Conservation (phyloP, 208 protist species). For the Phytomonas sp. region DNA sequence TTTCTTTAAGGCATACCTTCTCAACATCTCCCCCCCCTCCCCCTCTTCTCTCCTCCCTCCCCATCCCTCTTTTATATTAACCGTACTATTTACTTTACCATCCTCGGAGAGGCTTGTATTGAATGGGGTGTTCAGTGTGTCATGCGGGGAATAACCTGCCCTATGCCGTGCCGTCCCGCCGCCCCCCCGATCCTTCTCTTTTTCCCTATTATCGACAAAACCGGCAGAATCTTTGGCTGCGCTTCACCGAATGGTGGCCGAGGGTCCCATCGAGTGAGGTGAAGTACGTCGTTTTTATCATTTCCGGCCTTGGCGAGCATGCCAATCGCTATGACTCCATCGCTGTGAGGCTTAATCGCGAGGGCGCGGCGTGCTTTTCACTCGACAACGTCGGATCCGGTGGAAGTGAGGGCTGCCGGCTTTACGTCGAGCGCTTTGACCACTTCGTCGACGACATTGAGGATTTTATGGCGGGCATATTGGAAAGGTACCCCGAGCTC, state of each 20-base stretch:
- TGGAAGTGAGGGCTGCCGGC: constrained; percentile 57
- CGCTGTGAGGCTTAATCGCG: constrained; percentile 33
- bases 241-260: constrained; percentile 64
- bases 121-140: background rate
- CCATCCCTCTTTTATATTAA: background rate
- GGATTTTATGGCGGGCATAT: constrained; percentile 32
- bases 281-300: constrained; percentile 57
- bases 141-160: constrained; percentile 21
- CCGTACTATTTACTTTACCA: background rate
- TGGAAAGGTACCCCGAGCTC: constrained; percentile 29
- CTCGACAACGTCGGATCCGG: constrained; percentile 72
- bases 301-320: constrained; percentile 63
- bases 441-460: constrained; percentile 70
- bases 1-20: background rate
- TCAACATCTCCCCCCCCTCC: background rate
- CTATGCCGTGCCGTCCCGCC: constrained; percentile 33
- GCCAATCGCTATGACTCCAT: constrained; percentile 64
- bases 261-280: background rate
- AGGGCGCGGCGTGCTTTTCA: constrained; percentile 47
- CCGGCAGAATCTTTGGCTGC: constrained; percentile 60
- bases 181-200: constrained; percentile 44
- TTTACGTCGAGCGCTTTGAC: constrained; percentile 60
- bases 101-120: constrained; percentile 4
- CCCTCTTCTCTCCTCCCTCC: background rate
- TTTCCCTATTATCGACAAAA: constrained; percentile 77